phyloP scores from a whole-genome alignment of 2,329 filamentous ascomycete species.

The Hypoxylon sp. region DNA sequence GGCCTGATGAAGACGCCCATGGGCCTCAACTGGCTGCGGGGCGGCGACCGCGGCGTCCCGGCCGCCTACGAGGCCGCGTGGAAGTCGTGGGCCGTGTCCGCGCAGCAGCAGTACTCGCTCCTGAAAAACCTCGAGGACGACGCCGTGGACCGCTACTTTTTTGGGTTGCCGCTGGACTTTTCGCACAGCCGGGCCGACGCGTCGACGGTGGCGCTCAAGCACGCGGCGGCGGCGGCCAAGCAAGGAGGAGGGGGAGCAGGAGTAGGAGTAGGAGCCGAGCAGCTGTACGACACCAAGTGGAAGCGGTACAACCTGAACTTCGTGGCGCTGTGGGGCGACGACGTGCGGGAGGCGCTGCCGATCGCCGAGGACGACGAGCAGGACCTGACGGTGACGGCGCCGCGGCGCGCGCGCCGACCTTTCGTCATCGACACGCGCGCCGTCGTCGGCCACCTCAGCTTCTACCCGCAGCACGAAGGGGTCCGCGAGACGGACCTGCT shows the following conservation, averaged over 20 bases:
- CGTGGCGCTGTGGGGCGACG: constrained; percentile 63
- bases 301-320: constrained; percentile 65
- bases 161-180: constrained; percentile 51
- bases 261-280: constrained; percentile 49
- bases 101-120: constrained; percentile 61
- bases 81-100: constrained; percentile 62
- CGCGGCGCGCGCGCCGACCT: constrained; percentile 53
- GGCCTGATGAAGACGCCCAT: constrained; percentile 60
- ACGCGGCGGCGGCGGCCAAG: constrained; percentile 18
- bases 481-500: constrained; percentile 65
- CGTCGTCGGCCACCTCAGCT: constrained; percentile 65
- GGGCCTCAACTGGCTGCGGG: constrained; percentile 54
- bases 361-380: constrained; percentile 61
- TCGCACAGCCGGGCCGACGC: constrained; percentile 28
- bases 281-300: constrained; percentile 61
- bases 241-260: constrained; percentile 31
- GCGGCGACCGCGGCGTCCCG: constrained; percentile 34
- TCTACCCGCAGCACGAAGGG: constrained; percentile 56
- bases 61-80: constrained; percentile 55
- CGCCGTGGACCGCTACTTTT: constrained; percentile 60
- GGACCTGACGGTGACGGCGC: constrained; percentile 57
- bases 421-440: constrained; percentile 67
- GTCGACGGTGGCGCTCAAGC: constrained; percentile 30
- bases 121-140: constrained; percentile 63
- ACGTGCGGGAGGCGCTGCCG: constrained; percentile 60